Evolutionary conservation across 1,139 yeast genomes (phyloP).

Genomic region (Hyphopichia buzzinii): DNA sequence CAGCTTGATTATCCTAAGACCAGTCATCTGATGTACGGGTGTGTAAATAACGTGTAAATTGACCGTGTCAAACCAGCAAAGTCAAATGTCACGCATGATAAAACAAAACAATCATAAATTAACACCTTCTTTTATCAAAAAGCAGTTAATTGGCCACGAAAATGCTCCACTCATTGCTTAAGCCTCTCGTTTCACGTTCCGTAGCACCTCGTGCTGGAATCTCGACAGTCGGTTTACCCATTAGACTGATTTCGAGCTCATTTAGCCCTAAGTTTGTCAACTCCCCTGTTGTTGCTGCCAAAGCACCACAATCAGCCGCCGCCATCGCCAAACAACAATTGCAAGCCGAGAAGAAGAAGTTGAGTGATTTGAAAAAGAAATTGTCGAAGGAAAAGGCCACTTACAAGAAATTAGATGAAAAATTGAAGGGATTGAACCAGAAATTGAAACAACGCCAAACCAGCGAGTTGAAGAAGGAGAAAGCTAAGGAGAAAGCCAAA

Average conservation of each 20-base stretch:
- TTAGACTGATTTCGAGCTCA: not conserved
- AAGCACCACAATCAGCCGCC: slow-evolving; percentile 2
- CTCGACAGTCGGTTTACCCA: too few species aligned
- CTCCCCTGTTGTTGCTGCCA: not conserved
- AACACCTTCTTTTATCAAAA: too few species aligned
- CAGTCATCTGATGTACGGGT: too few species aligned
- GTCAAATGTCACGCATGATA: too few species aligned
- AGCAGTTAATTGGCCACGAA: too few species aligned
- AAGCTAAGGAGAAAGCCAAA: not conserved
- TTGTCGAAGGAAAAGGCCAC: slow-evolving; percentile 24
- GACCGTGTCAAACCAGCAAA: too few species aligned
- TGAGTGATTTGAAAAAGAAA: slow-evolving; percentile 14
- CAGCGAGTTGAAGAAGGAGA: slow-evolving; percentile 1
- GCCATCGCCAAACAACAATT: slow-evolving; percentile 7
- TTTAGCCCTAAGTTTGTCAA: not conserved
- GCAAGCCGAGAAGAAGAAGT: slow-evolving; percentile 6
- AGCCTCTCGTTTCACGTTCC: too few species aligned
- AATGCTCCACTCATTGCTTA: too few species aligned
- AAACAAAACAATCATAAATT: too few species aligned
- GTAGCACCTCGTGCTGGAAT: too few species aligned
- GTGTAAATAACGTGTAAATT: too few species aligned
- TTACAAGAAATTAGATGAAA: slow-evolving; percentile 18
- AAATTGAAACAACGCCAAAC: slow-evolving; percentile 8
- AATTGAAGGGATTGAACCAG: slow-evolving; percentile 17
- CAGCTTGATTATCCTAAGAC: too few species aligned